Conservation (phyloP, 805 yeast species). For the Suhomyces vadensis region DNA sequence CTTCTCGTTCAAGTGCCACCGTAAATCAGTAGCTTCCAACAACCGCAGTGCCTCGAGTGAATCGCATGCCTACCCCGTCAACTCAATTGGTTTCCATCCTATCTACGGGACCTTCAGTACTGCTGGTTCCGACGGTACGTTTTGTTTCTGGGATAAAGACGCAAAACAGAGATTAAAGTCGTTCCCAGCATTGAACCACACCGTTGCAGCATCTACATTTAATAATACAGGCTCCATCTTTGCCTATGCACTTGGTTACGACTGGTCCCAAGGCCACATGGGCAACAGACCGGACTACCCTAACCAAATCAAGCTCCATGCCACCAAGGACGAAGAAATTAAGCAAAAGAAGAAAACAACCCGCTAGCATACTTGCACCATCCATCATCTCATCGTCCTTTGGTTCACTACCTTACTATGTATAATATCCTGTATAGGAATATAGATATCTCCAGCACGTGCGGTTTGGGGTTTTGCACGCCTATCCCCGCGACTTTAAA, state of each 20-base stretch:
- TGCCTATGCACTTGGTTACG: conserved; percentile 92
- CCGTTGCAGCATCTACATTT: conserved; percentile 78
- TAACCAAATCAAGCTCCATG: conserved; percentile 76
- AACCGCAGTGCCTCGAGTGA: conserved; percentile 34
- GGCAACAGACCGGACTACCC: conserved; percentile 76
- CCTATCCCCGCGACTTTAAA: neutral
- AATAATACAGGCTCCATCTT: conserved; percentile 80
- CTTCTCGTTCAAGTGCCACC: conserved; percentile 93
- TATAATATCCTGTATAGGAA: neutral
- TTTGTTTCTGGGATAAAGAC: conserved; percentile 95
- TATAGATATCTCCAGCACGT: neutral
- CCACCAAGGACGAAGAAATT: conserved; percentile 82
- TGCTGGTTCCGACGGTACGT: conserved; percentile 92
- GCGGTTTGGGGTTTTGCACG: neutral
- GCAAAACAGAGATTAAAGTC: conserved; percentile 83
- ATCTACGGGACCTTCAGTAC: conserved; percentile 87
- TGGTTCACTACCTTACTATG: too few species aligned
- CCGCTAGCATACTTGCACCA: neutral
- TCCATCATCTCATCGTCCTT: too few species aligned
- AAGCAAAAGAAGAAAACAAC: conserved; percentile 51
- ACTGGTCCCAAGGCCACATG: conserved; percentile 91
- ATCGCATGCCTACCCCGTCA: conserved; percentile 73
- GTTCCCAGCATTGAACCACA: conserved; percentile 63
- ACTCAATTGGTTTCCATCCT: conserved; percentile 85
- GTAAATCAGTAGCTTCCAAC: conserved; percentile 54